These are phyloP conservation scores for Ceratocystis lukuohia DNA, from an alignment of 2,329 filamentous ascomycete genomes.

Conservation along the genomic window DNA sequence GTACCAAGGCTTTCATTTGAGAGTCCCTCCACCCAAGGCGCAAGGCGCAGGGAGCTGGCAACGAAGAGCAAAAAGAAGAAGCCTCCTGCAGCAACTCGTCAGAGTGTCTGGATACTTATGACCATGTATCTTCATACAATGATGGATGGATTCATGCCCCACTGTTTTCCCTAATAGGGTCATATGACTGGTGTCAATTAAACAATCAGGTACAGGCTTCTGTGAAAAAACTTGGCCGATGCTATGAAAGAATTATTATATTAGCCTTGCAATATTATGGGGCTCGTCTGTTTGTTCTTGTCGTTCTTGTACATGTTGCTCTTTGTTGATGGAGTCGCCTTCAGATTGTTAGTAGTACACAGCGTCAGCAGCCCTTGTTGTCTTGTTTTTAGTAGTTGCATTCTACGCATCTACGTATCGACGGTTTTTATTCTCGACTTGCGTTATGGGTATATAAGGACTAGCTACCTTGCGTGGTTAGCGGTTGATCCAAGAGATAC, in stretches of 20 bases:
- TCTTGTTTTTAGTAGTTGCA: background rate
- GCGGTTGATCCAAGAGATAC: background rate
- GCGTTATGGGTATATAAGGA: background rate
- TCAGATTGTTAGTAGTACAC: background rate
- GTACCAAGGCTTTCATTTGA: background rate
- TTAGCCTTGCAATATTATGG: background rate
- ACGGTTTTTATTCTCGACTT: background rate
- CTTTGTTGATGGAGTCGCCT: background rate
- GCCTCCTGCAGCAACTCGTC: background rate
- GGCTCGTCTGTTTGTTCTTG: background rate
- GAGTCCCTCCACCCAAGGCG: background rate
- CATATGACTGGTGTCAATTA: slow-evolving; percentile 7
- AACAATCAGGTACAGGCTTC: background rate
- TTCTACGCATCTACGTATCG: background rate
- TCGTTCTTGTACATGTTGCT: background rate
- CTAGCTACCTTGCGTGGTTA: background rate
- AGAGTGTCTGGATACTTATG: background rate
- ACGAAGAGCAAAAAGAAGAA: background rate
- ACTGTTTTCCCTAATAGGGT: background rate
- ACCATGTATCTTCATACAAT: no score
- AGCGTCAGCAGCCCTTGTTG: background rate
- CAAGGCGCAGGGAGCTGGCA: no score
- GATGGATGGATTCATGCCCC: background rate
- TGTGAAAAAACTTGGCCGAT: background rate
- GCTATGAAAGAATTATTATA: background rate